Conservation (phyloP, 768 basidiomycete species). For the Rhodotorula diobovata region DNA sequence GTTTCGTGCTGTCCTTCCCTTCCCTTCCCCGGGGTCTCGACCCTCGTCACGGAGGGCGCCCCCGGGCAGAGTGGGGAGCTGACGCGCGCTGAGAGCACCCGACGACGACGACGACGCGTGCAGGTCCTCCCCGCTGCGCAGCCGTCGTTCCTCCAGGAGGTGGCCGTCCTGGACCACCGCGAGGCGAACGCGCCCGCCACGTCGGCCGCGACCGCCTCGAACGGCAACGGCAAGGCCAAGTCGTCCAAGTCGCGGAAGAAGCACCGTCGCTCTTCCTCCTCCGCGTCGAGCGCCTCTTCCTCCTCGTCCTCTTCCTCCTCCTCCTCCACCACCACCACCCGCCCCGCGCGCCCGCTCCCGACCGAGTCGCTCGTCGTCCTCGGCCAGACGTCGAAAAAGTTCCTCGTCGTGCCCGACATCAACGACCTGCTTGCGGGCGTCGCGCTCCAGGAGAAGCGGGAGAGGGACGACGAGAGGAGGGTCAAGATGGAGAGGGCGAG, state of each 20-base stretch:
- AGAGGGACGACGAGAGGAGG: constrained; percentile 27
- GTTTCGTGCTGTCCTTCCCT: not conserved
- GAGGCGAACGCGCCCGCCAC: not conserved
- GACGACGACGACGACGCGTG: no score
- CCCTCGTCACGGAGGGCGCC: not conserved
- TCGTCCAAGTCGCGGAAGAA: not conserved
- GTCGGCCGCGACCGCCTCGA: not conserved
- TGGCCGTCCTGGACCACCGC: constrained; percentile 40
- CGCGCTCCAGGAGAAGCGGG: constrained; percentile 14
- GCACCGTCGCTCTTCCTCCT: not conserved
- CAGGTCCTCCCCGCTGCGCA: constrained; percentile 43
- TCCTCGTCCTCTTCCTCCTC: no score
- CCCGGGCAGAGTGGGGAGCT: no score
- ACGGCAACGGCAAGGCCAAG: not conserved
- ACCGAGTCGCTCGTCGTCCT: constrained; percentile 38
- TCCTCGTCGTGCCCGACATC: constrained; percentile 42
- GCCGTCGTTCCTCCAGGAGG: constrained; percentile 43
- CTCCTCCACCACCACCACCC: not conserved
- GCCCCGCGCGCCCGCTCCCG: constrained; percentile 3
- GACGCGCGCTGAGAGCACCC: no score
- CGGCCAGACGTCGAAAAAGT: constrained; percentile 44
- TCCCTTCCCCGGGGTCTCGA: no score
- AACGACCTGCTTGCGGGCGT: constrained; percentile 32
- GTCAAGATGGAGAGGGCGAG: constrained; percentile 6
- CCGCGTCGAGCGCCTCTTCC: not conserved